Evolutionary conservation across 2,329 filamentous ascomycete species (phyloP).

Genomic region (Neoarthrinium moseri): DNA sequence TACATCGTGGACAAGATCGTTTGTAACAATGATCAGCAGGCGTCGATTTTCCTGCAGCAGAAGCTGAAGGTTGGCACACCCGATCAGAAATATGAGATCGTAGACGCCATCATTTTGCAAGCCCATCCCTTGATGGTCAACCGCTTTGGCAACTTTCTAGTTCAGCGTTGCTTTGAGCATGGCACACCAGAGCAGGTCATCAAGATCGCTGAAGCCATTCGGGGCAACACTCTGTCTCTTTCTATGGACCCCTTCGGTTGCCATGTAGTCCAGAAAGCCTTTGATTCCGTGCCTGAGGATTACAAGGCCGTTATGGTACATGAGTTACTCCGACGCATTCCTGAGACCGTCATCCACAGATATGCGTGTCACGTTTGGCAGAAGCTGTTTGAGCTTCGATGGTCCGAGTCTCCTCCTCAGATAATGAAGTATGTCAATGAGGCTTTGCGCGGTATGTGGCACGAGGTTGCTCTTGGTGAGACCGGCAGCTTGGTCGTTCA

Average conservation of each 20-base stretch:
- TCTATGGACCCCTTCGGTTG: conserved; percentile 99
- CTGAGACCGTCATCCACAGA: conserved; percentile 95
- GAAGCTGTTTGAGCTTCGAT: conserved; percentile 96
- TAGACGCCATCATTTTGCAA: conserved; percentile 92
- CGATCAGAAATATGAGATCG: conserved; percentile 96
- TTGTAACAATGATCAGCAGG: conserved; percentile 98
- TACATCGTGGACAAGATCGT: conserved; percentile 99
- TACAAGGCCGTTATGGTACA: conserved; percentile 99
- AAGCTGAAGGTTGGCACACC: conserved; percentile 95
- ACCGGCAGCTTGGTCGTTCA: conserved; percentile 97
- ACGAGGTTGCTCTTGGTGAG: conserved; percentile 94
- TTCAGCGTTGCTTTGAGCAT: conserved; percentile 98
- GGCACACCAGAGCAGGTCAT: conserved; percentile 92
- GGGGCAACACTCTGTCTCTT: conserved; percentile 87
- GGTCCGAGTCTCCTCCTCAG: conserved; percentile 90
- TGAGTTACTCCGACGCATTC: conserved; percentile 89
- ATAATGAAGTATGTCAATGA: conserved; percentile 99
- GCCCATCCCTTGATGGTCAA: conserved; percentile 97
- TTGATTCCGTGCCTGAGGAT: conserved; percentile 94
- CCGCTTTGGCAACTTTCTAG: conserved; percentile 96
- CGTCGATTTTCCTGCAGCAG: conserved; percentile 97
- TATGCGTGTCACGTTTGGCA: conserved; percentile 99
- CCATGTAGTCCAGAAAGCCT: conserved; percentile 97
- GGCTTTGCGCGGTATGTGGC: conserved; percentile 94
- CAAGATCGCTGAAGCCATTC: conserved; percentile 90